phyloP scores from a whole-genome alignment of 345 rosid genomes.

The Eucalyptus marginata region DNA sequence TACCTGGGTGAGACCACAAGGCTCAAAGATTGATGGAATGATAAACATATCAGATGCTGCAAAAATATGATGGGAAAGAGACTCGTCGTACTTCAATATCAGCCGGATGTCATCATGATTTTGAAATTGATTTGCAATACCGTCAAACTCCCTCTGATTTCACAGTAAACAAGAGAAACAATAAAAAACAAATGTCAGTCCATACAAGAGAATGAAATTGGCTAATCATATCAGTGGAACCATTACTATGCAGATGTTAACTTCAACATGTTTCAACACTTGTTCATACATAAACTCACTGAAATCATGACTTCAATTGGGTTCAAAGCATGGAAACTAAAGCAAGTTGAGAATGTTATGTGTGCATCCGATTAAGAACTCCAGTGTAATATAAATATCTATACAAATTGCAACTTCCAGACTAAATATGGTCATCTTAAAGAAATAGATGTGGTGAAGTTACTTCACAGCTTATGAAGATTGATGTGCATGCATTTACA shows the following conservation, averaged over 20 bases:
- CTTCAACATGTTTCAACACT: background rate
- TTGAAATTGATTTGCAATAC: conserved; percentile 59
- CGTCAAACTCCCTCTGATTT: conserved; percentile 79
- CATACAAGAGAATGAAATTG: background rate
- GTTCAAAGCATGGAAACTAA: background rate
- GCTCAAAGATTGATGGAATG: conserved; percentile 95
- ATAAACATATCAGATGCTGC: conserved; percentile 92
- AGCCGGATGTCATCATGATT: conserved; percentile 59
- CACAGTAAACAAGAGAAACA: background rate
- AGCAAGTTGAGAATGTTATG: background rate
- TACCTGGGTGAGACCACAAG: conserved; percentile 99
- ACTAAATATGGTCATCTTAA: background rate
- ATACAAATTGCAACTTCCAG: background rate
- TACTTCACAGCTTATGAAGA: background rate
- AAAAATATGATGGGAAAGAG: conserved; percentile 73
- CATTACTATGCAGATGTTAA: background rate
- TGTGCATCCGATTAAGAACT: background rate
- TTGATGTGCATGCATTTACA: background rate
- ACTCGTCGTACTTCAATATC: conserved; percentile 78
- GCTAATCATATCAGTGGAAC: background rate
- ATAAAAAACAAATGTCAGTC: background rate
- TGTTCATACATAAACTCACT: background rate
- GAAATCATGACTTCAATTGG: background rate
- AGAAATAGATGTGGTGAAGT: background rate
- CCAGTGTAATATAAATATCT: background rate